phyloP scores from a whole-genome alignment of 495 filamentous ascomycete genomes.

The Viridothelium virens region DNA sequence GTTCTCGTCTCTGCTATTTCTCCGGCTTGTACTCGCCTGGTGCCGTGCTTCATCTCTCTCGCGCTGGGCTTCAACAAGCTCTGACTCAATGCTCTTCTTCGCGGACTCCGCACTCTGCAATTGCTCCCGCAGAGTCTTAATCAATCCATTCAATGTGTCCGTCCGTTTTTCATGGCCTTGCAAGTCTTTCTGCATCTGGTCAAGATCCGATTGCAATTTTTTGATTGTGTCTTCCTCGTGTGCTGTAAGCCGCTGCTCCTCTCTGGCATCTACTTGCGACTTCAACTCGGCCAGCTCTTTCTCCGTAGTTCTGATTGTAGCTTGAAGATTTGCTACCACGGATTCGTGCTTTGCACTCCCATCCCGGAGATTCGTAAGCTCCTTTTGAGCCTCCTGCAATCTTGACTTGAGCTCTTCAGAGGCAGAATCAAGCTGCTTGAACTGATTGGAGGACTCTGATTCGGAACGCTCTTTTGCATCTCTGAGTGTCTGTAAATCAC shows the following conservation, averaged over 20 bases:
- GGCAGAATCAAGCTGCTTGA: constrained; percentile 20
- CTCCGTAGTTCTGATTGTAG: constrained; percentile 40
- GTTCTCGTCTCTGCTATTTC: background rate
- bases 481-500: constrained; percentile 25
- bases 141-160: constrained; percentile 45
- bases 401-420: constrained; percentile 38
- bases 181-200: constrained; percentile 20
- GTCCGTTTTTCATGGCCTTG: constrained; percentile 46
- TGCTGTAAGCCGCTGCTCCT: background rate
- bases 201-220: constrained; percentile 20
- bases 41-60: constrained; percentile 24
- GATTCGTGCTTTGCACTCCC: constrained; percentile 46
- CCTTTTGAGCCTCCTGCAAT: constrained; percentile 53
- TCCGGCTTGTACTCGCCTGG: background rate
- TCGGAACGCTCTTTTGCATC: constrained; percentile 25
- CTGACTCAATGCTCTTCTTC: constrained; percentile 24
- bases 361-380: constrained; percentile 40
- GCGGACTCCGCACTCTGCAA: constrained; percentile 40
- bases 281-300: constrained; percentile 25
- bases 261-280: background rate
- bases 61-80: constrained; percentile 19
- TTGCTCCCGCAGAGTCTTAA: constrained; percentile 45
- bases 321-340: constrained; percentile 51
- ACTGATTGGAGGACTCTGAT: constrained; percentile 19
- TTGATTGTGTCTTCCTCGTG: constrained; percentile 13